Base-by-base conservation (phyloP, 805 yeast species). In the Metschnikowia cerradonensis region DNA sequence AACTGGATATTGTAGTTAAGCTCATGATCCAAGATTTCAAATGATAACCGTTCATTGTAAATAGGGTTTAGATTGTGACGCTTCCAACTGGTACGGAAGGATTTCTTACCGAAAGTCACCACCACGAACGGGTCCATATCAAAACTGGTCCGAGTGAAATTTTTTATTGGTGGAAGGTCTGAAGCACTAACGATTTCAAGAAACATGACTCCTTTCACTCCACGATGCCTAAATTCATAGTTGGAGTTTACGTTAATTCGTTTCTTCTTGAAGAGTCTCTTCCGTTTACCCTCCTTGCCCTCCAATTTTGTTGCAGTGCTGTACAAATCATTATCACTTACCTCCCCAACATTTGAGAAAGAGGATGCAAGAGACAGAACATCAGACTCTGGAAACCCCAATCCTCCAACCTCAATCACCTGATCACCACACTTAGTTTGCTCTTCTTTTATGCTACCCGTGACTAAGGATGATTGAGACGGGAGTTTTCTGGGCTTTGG, bases 81-180 rank as follows among this genome's bases (percentile, higher is more conserved):
- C 57, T 84, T 79, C 83, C 90, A 86, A 10, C 90, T 83, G 0
- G 97, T 90, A 57, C 95, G 80, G 66, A 81, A 92, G 0, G 92
- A 90, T 57, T 86, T 86, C 60, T 87, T 84, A 8, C 97, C 97
- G 66, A 92, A 90, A 0, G 96, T 84, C 1, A 90, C 84, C 17
- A 92, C 90, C 2, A 92, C 92, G 69, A 92, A 94, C 2, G 98
- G 98, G 63, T 94, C 99, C 95, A 94, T 89, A 66, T 90, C 96
- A 62, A 87, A 92, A 1, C 91, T 84, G 20, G 89, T 81, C 8
- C 90, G 73, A 0, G 88, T 82, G 14, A 88, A 70, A 56, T 86
- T 84, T 38, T 78, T 77, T 48, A 84, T 75, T 0, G 95, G 88
- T 1, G 99, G 99, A 35, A 92, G 71, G 51, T 85, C 90, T 2